These are phyloP conservation scores for Jamesozyma lodderae DNA, from an alignment of 805 yeast genomes.

Conservation along the genomic window DNA sequence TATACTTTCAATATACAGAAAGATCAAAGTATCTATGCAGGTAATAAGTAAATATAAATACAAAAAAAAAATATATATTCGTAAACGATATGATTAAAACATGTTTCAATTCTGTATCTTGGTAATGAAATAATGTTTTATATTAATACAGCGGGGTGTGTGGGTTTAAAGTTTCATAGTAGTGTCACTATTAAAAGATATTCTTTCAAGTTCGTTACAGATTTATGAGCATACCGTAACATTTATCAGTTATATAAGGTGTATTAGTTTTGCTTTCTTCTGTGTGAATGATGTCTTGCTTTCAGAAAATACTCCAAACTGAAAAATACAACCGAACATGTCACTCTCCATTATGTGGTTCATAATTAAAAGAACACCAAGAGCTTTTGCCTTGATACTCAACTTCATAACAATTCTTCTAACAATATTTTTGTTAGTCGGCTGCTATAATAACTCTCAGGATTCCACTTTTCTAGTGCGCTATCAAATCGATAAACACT, in stretches of 20 bases:
- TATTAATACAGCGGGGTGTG: too few species aligned
- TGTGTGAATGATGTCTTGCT: too few species aligned
- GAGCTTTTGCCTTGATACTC: conserved; percentile 33
- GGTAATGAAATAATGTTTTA: background rate
- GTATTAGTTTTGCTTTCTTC: too few species aligned
- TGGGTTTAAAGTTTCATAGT: too few species aligned
- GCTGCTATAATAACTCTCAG: conserved; percentile 42
- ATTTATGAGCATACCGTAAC: too few species aligned
- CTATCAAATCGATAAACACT: conserved; percentile 39
- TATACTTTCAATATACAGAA: background rate
- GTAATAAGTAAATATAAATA: too few species aligned
- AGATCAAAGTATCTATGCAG: too few species aligned
- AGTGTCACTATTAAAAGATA: too few species aligned
- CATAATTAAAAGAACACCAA: conserved; percentile 33
- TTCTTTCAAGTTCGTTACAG: too few species aligned
- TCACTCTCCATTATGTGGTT: background rate
- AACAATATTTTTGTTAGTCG: conserved; percentile 46
- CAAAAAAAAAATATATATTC: background rate
- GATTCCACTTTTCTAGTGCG: conserved; percentile 43
- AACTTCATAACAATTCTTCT: conserved; percentile 43
- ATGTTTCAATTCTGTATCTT: background rate
- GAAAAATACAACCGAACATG: background rate
- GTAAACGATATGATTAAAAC: background rate
- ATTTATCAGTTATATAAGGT: too few species aligned
- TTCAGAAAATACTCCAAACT: too few species aligned